Base-by-base conservation (phyloP, 2,329 filamentous ascomycete genomes). In the Fusarium sp. region DNA sequence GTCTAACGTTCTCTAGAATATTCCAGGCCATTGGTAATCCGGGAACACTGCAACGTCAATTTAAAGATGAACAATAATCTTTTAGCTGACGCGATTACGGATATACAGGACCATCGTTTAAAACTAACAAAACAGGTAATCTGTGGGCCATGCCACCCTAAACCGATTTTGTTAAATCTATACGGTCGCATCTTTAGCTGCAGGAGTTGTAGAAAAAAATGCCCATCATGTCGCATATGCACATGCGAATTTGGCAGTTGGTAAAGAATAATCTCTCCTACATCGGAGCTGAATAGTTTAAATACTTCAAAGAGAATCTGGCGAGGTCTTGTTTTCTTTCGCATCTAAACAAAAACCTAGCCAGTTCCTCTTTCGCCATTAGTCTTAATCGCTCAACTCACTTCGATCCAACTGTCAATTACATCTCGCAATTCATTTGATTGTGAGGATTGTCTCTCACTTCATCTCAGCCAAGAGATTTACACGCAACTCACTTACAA, bases 201-300 rank as follows among this genome's bases (percentile, higher is more conserved):
- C 16, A 37, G 51, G 30, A 42, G 41, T 51, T 57, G 63, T 58
- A 37, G 45, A 47, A 62, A 51, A 51, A 33, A 28, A 9, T 58
- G 53, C 50, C 42, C 61, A 45, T 42, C 16, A 8, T 34, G 52
- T 64, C 60, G 28, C 9, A 8, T 44, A 64, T 49, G 63, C 65
- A 64, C n/a, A 26, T 49, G 47, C 50, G 23, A 36, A 42, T 54
- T 37, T 42, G 41, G 28, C n/a, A 23, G 15, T 45, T 18, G 13
- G 13, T 53, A 20, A 18, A 41, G 26, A 55, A 18, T 23, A 23
- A 6, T 26, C n/a, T 26, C 36, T 65, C 62, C 62, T 65, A 37
- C 28, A 65, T 65, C 62, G 61, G 62, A 65, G 62, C 23, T 44
- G 15, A 20, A 58, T 28, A 18, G 20, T 47, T 51, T 37, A 53